These are phyloP conservation scores for Xylaria scruposa DNA, from an alignment of 495 filamentous ascomycete genomes.

Conservation along the genomic window DNA sequence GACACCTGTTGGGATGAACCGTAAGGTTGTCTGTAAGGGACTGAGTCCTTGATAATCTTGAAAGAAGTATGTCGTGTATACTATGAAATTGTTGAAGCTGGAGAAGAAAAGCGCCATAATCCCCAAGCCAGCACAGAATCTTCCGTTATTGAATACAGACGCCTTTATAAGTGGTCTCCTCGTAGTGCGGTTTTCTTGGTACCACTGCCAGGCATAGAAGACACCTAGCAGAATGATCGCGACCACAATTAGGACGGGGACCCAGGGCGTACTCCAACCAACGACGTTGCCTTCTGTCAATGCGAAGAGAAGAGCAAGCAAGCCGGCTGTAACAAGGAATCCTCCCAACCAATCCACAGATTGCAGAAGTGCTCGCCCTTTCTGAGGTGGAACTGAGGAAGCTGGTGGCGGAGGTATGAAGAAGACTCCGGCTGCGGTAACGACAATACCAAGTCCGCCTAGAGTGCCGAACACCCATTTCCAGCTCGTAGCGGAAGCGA, in stretches of 20 bases:
- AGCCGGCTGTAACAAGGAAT: constrained; percentile 65
- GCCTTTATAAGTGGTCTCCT: constrained; percentile 65
- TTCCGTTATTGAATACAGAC: constrained; percentile 57
- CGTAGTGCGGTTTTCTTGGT: constrained; percentile 55
- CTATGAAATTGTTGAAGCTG: constrained; percentile 63
- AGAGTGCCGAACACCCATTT: constrained; percentile 71
- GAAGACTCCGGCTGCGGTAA: constrained; percentile 65
- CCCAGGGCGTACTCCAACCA: constrained; percentile 72
- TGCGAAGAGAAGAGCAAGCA: constrained; percentile 67
- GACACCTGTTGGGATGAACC: constrained; percentile 67
- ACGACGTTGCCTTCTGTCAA: constrained; percentile 68
- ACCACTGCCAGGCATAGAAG: constrained; percentile 71
- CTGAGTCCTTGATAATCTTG: constrained; percentile 64
- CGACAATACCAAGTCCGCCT: constrained; percentile 65
- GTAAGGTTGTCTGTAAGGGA: constrained; percentile 63
- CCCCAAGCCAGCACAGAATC: constrained; percentile 64
- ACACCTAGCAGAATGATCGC: constrained; percentile 62
- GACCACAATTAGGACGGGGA: constrained; percentile 67
- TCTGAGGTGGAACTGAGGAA: constrained; percentile 38
- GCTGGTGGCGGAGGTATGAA: constrained; percentile 67
- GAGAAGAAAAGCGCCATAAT: constrained; percentile 67
- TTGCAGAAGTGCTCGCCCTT: constrained; percentile 39
- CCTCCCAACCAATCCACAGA: constrained; percentile 72
- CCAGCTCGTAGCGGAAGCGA: constrained; percentile 63
- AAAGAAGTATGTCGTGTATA: constrained; percentile 68